Evolutionary conservation across 2,329 filamentous ascomycete genomes (phyloP).

Genomic region (Cladosporium velox): DNA sequence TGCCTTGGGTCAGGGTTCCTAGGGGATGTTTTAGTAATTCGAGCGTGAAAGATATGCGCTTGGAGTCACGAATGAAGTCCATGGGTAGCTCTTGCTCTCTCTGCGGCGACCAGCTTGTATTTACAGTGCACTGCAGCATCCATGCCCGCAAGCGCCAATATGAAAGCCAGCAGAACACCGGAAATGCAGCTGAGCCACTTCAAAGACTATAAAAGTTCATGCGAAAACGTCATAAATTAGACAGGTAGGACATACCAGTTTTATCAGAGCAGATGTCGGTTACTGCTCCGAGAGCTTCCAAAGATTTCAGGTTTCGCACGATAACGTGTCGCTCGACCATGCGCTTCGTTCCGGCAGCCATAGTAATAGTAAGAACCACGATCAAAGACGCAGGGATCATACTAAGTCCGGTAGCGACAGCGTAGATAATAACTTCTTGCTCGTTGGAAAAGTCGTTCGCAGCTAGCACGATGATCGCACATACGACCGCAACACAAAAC

Average conservation of each 20-base stretch:
- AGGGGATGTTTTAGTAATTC: neutral
- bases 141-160: neutral
- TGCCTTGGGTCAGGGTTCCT: slow-evolving; percentile 55
- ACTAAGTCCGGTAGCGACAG: slow-evolving; percentile 59
- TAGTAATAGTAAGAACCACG: slow-evolving; percentile 42
- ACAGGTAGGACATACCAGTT: slow-evolving; percentile 45
- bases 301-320: slow-evolving; percentile 64
- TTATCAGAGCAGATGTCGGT: slow-evolving; percentile 72
- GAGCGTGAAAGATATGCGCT: neutral
- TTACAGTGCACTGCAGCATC: neutral
- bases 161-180: neutral
- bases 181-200: neutral
- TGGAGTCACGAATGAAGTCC: neutral
- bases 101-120: neutral
- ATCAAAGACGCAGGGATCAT: slow-evolving; percentile 61
- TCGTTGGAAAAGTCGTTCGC: slow-evolving; percentile 57
- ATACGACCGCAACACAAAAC: slow-evolving; percentile 71
- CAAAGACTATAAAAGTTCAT: neutral
- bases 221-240: neutral
- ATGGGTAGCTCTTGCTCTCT: neutral
- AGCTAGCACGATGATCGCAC: slow-evolving; percentile 68
- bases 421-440: slow-evolving; percentile 66
- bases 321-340: slow-evolving; percentile 68
- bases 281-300: slow-evolving; percentile 66
- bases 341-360: slow-evolving; percentile 61